Percentiles rank a stretch among this genome's conserved stretches.
phyloP scores from a whole-genome alignment of 2,329 filamentous ascomycete species.

The Sporothrix humicola region DNA sequence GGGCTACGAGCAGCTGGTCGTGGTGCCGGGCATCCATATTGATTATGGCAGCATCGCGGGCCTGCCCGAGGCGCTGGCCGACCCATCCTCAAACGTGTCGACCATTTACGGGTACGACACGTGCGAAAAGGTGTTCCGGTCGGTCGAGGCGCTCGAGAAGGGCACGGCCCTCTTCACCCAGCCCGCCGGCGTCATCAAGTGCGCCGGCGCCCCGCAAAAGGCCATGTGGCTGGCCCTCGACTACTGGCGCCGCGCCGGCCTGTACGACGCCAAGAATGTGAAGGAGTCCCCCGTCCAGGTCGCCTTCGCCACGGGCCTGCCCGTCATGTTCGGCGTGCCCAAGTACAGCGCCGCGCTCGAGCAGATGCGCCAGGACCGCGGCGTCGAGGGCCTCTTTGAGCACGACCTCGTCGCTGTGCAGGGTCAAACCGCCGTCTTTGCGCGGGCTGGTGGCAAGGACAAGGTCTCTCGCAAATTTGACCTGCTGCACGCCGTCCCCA shows the following conservation, averaged over 20 bases:
- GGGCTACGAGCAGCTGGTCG: slow-evolving; percentile 68
- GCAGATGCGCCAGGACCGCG: slow-evolving; percentile 57
- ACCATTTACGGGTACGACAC: slow-evolving; percentile 64
- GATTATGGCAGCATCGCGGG: slow-evolving; percentile 60
- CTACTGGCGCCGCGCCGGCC: slow-evolving; percentile 60
- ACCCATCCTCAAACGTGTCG: slow-evolving; percentile 56
- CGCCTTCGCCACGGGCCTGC: slow-evolving; percentile 61
- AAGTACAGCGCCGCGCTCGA: slow-evolving; percentile 64
- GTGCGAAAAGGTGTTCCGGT: slow-evolving; percentile 59
- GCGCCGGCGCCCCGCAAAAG: slow-evolving; percentile 66
- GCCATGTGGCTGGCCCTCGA: slow-evolving; percentile 67
- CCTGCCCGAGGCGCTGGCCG: slow-evolving; percentile 60
- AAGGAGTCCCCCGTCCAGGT: slow-evolving; percentile 55
- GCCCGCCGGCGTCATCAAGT: slow-evolving; percentile 64
- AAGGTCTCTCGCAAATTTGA: slow-evolving; percentile 57
- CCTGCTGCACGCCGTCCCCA: slow-evolving; percentile 62
- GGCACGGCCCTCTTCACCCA: slow-evolving; percentile 65
- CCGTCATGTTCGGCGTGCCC: slow-evolving; percentile 64
- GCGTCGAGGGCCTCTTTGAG: slow-evolving; percentile 63
- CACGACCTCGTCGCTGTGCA: slow-evolving; percentile 61
- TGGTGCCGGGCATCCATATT: slow-evolving; percentile 63
- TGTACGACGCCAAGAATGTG: slow-evolving; percentile 50
- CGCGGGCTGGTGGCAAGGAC: slow-evolving; percentile 50
- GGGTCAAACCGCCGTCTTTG: slow-evolving; percentile 60
- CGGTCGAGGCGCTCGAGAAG: slow-evolving; percentile 54